Evolutionary conservation across 2,329 filamentous ascomycete species (phyloP).

Genomic region (Nakataea oryzae): DNA sequence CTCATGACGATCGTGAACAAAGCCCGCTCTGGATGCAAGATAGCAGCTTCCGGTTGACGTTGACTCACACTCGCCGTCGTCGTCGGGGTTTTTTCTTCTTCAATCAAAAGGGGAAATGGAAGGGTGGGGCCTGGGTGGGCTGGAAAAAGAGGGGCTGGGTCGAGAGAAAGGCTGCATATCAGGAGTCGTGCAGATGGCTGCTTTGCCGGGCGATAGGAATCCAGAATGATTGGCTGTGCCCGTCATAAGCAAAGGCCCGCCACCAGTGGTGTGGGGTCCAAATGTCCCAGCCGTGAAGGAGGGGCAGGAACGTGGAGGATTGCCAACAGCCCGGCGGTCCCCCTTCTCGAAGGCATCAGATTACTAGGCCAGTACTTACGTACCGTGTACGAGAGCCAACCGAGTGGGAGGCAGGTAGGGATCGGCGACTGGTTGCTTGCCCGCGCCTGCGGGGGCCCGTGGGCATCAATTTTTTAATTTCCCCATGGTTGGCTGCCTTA

Average conservation of each 20-base stretch:
- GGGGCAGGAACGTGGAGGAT: neutral
- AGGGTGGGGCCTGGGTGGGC: neutral
- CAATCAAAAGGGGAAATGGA: neutral
- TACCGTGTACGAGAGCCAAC: neutral
- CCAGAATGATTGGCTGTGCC: neutral
- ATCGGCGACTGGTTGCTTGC: neutral
- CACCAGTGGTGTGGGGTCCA: neutral
- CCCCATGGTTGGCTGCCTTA: neutral
- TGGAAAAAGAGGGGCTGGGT: neutral
- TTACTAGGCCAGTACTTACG: no score
- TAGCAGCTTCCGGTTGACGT: neutral
- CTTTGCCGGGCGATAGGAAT: neutral
- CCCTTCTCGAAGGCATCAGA: neutral
- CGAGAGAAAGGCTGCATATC: neutral
- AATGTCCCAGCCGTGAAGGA: neutral
- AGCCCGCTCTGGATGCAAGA: neutral
- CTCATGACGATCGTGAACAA: neutral
- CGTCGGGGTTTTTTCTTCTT: neutral
- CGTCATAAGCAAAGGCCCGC: neutral
- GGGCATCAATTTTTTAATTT: neutral
- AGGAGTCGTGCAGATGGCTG: neutral
- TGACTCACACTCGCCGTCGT: neutral
- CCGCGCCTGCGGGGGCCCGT: neutral
- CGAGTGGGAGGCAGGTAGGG: neutral
- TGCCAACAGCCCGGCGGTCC: neutral